Conservation (phyloP, 768 basidiomycete genomes). For the Lactarius hengduanensis region DNA sequence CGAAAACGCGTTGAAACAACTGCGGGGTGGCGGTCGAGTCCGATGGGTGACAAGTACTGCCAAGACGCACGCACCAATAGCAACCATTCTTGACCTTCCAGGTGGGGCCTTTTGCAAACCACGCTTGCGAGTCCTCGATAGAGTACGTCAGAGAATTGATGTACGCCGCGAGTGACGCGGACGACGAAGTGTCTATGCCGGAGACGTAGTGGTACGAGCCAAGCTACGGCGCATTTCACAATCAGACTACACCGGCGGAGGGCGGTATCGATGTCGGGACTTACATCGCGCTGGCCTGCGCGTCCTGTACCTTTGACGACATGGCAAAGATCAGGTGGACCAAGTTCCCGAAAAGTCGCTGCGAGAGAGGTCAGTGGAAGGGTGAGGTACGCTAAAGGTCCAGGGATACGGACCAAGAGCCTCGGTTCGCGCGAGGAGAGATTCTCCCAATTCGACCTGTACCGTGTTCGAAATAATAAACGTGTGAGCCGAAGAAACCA, state of each 20-base stretch:
- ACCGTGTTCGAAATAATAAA: slow-evolving; percentile 13
- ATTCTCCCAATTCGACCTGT: slow-evolving; percentile 87
- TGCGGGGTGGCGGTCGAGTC: slow-evolving; percentile 32
- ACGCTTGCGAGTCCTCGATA: slow-evolving; percentile 86
- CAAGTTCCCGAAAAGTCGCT: slow-evolving; percentile 97
- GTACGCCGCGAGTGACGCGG: slow-evolving; percentile 95
- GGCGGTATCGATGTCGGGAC: slow-evolving; percentile 34
- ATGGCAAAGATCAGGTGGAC: slow-evolving; percentile 95
- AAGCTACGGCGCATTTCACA: slow-evolving; percentile 47
- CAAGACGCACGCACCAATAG: slow-evolving; percentile 65
- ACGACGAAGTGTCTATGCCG: slow-evolving; percentile 98
- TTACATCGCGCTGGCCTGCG: slow-evolving; percentile 81
- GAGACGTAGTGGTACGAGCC: slow-evolving; percentile 98
- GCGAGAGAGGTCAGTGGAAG: slow-evolving; percentile 28
- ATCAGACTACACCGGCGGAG: slow-evolving; percentile 12
- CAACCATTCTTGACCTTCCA: slow-evolving; percentile 95
- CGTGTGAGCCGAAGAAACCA: slow-evolving; percentile 21
- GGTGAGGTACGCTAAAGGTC: not conserved
- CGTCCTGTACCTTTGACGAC: slow-evolving; percentile 89
- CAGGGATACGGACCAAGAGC: slow-evolving; percentile 65
- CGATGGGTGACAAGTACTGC: not conserved
- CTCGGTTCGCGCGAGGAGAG: slow-evolving; percentile 87
- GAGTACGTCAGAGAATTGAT: slow-evolving; percentile 97
- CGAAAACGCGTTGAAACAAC: slow-evolving; percentile 98
- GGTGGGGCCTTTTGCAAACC: slow-evolving; percentile 81